Evolutionary conservation across 306 rosid genomes (phyloP).

Genomic region (Prunus armeniaca): DNA sequence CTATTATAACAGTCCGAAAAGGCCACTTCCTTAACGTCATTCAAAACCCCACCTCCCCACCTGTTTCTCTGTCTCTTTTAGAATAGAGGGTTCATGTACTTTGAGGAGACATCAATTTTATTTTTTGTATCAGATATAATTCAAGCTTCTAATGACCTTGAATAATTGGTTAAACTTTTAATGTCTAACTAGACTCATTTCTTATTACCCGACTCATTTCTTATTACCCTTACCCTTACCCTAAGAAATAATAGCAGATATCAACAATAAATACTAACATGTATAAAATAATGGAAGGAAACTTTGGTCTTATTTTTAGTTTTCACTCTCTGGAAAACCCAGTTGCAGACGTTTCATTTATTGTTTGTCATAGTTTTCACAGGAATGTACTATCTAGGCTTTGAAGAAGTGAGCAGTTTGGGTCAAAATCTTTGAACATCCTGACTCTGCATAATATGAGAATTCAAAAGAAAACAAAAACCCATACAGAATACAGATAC

Average conservation of each 20-base stretch:
- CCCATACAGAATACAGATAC: background rate
- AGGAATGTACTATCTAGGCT: conserved; percentile 50
- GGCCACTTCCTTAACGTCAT: conserved; percentile 3
- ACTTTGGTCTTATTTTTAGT: background rate
- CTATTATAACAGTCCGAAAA: conserved; percentile 27
- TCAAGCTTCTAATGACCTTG: background rate
- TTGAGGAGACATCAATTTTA: background rate
- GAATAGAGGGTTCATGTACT: background rate
- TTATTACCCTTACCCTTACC: too few species aligned
- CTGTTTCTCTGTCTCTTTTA: background rate
- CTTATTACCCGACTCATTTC: too few species aligned
- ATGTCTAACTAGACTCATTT: too few species aligned
- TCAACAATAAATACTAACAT: background rate
- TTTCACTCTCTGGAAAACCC: conserved; percentile 38
- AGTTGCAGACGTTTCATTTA: conserved; percentile 58
- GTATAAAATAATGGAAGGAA: background rate
- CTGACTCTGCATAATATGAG: background rate
- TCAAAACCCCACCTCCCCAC: background rate
- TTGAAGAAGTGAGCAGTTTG: conserved; percentile 30
- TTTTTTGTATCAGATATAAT: background rate
- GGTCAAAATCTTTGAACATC: conserved; percentile 41
- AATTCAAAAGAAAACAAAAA: background rate
- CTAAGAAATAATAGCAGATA: background rate
- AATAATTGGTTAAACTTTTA: too few species aligned
- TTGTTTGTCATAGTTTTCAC: conserved; percentile 37